phyloP scores from a whole-genome alignment of 1,284 basidiomycete species.

The Moesziomyces globuligerus region DNA sequence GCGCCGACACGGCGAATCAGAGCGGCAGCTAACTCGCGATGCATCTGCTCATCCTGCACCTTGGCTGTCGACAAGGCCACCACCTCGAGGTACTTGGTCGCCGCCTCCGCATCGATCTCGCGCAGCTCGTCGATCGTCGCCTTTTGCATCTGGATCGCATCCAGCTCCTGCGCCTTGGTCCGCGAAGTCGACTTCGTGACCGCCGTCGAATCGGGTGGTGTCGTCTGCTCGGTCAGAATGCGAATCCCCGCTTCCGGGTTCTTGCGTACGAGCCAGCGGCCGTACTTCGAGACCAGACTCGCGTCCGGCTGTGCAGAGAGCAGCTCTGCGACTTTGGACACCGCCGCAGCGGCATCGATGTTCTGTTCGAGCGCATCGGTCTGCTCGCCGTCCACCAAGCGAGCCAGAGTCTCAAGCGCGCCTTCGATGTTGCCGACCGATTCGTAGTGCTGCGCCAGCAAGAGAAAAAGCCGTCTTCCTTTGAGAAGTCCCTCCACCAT shows the following conservation, averaged over 20 bases:
- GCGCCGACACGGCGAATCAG: slow-evolving; percentile 19
- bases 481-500: slow-evolving; percentile 22
- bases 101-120: slow-evolving; percentile 46
- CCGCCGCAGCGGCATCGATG: slow-evolving; percentile 11
- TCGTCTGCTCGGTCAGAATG: slow-evolving; percentile 39
- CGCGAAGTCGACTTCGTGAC: slow-evolving; percentile 8
- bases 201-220: background rate
- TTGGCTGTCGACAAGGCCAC: slow-evolving; percentile 49
- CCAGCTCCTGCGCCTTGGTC: slow-evolving; percentile 36
- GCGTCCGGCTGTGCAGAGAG: slow-evolving; percentile 24
- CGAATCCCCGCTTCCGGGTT: slow-evolving; percentile 50
- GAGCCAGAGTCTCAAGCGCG: slow-evolving; percentile 41
- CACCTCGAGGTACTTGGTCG: slow-evolving; percentile 57
- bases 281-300: slow-evolving; percentile 35
- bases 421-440: slow-evolving; percentile 16
- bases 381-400: slow-evolving; percentile 47
- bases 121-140: slow-evolving; percentile 43
- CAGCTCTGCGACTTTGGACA: slow-evolving; percentile 31
- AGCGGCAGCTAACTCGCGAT: slow-evolving; percentile 38
- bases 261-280: slow-evolving; percentile 54
- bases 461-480: slow-evolving; percentile 8
- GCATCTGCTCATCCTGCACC: slow-evolving; percentile 46
- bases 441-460: slow-evolving; percentile 38
- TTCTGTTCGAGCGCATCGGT: slow-evolving; percentile 10
- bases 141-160: slow-evolving; percentile 29